Conservation (phyloP, 225 moss, liverwort and hornwort species). For the Pseudoscleropodium purum region DNA sequence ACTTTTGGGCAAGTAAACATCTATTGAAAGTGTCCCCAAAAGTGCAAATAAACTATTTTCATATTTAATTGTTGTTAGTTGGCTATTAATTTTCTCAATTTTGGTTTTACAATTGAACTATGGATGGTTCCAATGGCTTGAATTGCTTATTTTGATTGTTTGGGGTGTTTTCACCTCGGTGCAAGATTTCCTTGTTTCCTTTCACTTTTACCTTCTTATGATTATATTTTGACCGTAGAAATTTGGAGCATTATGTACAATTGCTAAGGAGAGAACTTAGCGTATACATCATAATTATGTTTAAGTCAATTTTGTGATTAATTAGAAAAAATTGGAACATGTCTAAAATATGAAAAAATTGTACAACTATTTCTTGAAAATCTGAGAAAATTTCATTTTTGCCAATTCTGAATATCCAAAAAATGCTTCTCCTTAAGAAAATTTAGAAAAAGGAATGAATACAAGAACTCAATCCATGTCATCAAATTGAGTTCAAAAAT, state of each 20-base stretch:
- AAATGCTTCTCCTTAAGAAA: no score
- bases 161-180: background rate
- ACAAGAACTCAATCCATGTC: no score
- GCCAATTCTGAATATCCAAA: no score
- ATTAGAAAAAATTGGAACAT: no score
- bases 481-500: no score
- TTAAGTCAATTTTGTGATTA: no score
- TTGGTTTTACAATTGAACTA: no score
- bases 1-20: background rate
- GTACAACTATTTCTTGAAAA: no score
- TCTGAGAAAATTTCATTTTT: no score
- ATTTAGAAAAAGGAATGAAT: no score
- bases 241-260: background rate
- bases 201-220: background rate
- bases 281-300: no score
- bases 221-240: background rate
- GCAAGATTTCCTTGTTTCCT: background rate
- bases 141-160: background rate
- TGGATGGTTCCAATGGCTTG: background rate
- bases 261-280: background rate
- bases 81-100: accelerated
- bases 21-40: background rate
- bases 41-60: background rate
- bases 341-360: no score
- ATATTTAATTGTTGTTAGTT: background rate